These are phyloP conservation scores for Pythium aristosporum DNA, from an alignment of 352 stramenopile species.

Conservation along the genomic window DNA sequence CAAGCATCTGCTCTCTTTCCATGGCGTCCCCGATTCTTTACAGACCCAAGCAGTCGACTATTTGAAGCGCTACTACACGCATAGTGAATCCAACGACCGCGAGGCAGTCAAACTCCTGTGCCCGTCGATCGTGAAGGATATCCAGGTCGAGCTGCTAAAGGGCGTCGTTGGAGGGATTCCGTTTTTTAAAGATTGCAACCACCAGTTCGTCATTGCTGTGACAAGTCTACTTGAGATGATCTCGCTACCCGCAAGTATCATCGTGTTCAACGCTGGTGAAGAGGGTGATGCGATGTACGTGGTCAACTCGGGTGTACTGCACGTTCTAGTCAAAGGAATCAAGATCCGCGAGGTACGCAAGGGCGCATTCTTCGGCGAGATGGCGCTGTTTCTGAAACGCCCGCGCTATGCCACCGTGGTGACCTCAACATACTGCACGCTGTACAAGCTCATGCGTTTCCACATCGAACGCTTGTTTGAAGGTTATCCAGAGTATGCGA, in stretches of 20 bases:
- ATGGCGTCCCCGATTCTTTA: conserved; percentile 49
- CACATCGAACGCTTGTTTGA: conserved; percentile 56
- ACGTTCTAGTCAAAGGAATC: conserved; percentile 56
- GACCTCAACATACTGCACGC: conserved; percentile 57
- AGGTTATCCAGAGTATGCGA: conserved; percentile 49
- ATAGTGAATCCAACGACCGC: conserved; percentile 67
- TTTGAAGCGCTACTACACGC: conserved; percentile 44
- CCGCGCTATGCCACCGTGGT: conserved; percentile 54
- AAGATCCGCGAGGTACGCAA: conserved; percentile 68
- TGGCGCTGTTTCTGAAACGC: conserved; percentile 54
- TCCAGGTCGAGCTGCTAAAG: conserved; percentile 63
- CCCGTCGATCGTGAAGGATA: conserved; percentile 63
- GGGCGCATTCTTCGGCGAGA: conserved; percentile 64
- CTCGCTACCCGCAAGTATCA: conserved; percentile 49
- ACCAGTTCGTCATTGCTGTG: conserved; percentile 66
- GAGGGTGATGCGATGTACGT: conserved; percentile 70
- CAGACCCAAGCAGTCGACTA: conserved; percentile 57
- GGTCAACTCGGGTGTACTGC: conserved; percentile 60
- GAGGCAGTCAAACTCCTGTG: conserved; percentile 60
- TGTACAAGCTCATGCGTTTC: conserved; percentile 62
- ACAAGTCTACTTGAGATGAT: conserved; percentile 66
- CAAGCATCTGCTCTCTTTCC: conserved; percentile 67
- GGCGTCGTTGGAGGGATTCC: conserved; percentile 51
- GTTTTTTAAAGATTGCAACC: conserved; percentile 58
- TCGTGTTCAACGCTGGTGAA: conserved; percentile 51